Evolutionary conservation across 148 eudicot genomes (phyloP), one percentile per base, ranked within the genome.

Genomic region (Cornus kousa): DNA sequence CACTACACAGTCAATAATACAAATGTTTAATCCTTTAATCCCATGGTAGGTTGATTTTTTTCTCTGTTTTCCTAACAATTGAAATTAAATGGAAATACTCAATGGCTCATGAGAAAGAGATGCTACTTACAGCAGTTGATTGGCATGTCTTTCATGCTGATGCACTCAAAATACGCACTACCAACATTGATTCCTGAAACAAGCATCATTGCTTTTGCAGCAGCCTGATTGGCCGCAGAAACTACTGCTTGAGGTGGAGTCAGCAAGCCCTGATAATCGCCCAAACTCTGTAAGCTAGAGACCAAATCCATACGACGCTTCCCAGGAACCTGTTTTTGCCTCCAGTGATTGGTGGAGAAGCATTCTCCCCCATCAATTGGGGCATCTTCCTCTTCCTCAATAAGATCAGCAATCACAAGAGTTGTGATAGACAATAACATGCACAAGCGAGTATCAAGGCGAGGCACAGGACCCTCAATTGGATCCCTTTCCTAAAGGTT

Each of bases 401-500:
- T 79, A 73, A 90, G 85, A 85, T 86, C 87, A 77, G 84, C 85
- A 77, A 90, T 83, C 68, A 81, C 91, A 39, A 90, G 80, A 33
- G 89, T 75, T 72, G 81, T 82, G 64, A 86, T 80, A 71, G 90
- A 87, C 83, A 90, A 71, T 79, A 90, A 74, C 75, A 86, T 74
- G 74, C 89, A 88, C 89, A 90, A 73, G 59, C 91, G 89, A 75
- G 90, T 85, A 71, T 83, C 88, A 70, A 90, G 89, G 22, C 85
- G 88, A 77, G 90, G 93, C 22, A 90, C 83, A 74, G 93, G 93
- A 64, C 93, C 93, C 77, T 90, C 93, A 17, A 90, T 85, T 71
- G 93, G 90, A 88, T 88, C 91, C 68, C 88, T 75, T 72, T 90
- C 93, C 93, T 90, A 77, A 31, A 32, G 24, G 71, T 31, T 20